Evolutionary conservation across 345 rosid species (phyloP).

Genomic region (Physaria fendleri): DNA sequence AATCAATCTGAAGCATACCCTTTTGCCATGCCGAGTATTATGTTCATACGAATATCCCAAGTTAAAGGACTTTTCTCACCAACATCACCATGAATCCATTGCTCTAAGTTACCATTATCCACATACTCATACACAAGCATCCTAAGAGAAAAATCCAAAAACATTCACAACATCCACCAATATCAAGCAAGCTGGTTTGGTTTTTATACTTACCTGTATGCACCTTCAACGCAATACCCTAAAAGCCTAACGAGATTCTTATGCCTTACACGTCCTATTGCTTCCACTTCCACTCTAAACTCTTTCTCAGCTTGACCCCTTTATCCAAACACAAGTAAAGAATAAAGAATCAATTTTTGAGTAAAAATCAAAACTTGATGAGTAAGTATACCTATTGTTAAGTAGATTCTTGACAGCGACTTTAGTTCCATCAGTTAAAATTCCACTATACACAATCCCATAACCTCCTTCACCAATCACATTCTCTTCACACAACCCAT

Average conservation of each 20-base stretch:
- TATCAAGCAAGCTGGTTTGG: neutral
- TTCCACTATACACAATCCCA: slow-evolving; percentile 83
- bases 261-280: slow-evolving; percentile 87
- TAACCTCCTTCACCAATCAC: slow-evolving; percentile 98
- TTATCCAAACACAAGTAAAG: neutral
- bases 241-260: slow-evolving; percentile 87
- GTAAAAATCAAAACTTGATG: neutral
- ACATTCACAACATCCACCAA: neutral
- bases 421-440: slow-evolving; percentile 67
- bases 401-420: slow-evolving; percentile 89
- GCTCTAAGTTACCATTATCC: slow-evolving; percentile 90
- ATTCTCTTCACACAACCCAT: slow-evolving; percentile 79
- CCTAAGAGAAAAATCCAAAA: slow-evolving; percentile 34
- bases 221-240: slow-evolving; percentile 95
- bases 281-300: slow-evolving; percentile 94
- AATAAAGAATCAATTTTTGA: neutral
- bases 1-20: slow-evolving; percentile 40
- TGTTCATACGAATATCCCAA: slow-evolving; percentile 87
- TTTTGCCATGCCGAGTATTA: slow-evolving; percentile 86
- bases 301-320: slow-evolving; percentile 99
- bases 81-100: slow-evolving; percentile 95
- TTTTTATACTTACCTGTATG: slow-evolving; percentile 56
- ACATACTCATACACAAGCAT: slow-evolving; percentile 95
- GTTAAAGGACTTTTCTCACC: slow-evolving; percentile 79
- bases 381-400: slow-evolving; percentile 62